Conservation (phyloP, 345 rosid genomes). For the Citropsis articulata region DNA sequence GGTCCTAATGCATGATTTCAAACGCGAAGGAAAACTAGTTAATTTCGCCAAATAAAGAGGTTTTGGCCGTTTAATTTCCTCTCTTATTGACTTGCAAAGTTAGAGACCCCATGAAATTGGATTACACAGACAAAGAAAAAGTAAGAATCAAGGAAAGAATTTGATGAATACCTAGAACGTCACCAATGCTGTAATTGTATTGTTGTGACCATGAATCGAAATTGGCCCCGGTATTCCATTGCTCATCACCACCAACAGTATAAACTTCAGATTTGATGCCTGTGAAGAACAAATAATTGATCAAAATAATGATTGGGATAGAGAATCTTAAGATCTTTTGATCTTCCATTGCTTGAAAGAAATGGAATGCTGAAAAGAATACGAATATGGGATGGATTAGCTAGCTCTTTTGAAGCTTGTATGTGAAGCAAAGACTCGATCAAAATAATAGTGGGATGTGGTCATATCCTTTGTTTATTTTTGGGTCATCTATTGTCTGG, state of each 20-base stretch:
- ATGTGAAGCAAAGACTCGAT: not conserved
- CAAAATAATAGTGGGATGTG: not conserved
- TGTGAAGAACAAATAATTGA: constrained; percentile 7
- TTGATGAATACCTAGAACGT: constrained; percentile 39
- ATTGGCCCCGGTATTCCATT: constrained; percentile 34
- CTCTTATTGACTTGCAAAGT: no score
- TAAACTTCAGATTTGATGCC: constrained; percentile 30
- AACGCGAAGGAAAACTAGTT: no score
- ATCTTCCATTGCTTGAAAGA: constrained; percentile 17
- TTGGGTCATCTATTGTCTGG: not conserved
- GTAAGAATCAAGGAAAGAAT: not conserved
- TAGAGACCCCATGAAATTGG: no score
- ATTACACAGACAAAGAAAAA: not conserved
- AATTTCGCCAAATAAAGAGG: no score
- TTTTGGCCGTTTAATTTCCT: no score
- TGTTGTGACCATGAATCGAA: constrained; percentile 40
- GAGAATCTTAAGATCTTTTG: not conserved
- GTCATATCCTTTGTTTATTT: not conserved
- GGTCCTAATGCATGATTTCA: no score
- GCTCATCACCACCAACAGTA: constrained; percentile 41
- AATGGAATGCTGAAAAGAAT: not conserved
- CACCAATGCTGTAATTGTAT: constrained; percentile 48
- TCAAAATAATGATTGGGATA: not conserved
- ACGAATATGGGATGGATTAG: not conserved
- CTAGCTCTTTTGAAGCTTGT: not conserved